Evolutionary conservation across 306 rosid species (phyloP).

Genomic region (Arachis hypogaea): DNA sequence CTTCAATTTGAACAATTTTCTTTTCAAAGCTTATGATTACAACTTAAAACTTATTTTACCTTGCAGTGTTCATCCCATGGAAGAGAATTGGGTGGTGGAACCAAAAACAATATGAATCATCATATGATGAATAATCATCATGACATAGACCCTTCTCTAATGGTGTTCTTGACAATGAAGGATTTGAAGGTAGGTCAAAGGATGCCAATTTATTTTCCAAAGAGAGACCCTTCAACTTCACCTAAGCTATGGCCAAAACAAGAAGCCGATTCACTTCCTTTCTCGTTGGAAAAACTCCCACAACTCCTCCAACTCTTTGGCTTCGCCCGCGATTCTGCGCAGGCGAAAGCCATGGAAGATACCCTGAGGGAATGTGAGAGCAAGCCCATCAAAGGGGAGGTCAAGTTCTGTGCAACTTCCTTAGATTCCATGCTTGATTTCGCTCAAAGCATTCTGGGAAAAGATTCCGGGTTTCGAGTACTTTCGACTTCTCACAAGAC

Average conservation of each 20-base stretch:
- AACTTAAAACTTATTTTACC: too few species aligned
- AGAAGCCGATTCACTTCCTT: constrained; percentile 62
- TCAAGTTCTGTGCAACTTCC: constrained; percentile 75
- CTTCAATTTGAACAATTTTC: too few species aligned
- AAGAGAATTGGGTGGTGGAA: too few species aligned
- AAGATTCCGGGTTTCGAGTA: constrained; percentile 31
- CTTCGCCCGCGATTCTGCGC: constrained; percentile 57
- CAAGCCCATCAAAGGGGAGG: constrained; percentile 67
- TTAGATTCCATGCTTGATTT: constrained; percentile 75
- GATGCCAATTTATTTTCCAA: constrained; percentile 67
- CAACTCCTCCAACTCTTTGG: constrained; percentile 56
- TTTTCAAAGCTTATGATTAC: too few species aligned
- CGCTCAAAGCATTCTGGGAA: constrained; percentile 45
- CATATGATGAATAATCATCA: constrained; percentile 14
- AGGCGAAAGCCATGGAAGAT: constrained; percentile 71
- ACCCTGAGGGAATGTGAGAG: constrained; percentile 66
- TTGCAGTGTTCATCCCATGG: too few species aligned
- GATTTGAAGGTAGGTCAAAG: constrained; percentile 61
- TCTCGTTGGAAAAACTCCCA: constrained; percentile 56
- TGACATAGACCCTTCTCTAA: constrained; percentile 54
- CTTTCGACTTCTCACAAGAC: constrained; percentile 54
- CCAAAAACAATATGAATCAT: too few species aligned
- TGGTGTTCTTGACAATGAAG: constrained; percentile 66
- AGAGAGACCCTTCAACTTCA: constrained; percentile 61
- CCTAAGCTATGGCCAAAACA: constrained; percentile 58